Conservation (phyloP, 2,329 filamentous ascomycete species). For the Calonectria multiphialidica region DNA sequence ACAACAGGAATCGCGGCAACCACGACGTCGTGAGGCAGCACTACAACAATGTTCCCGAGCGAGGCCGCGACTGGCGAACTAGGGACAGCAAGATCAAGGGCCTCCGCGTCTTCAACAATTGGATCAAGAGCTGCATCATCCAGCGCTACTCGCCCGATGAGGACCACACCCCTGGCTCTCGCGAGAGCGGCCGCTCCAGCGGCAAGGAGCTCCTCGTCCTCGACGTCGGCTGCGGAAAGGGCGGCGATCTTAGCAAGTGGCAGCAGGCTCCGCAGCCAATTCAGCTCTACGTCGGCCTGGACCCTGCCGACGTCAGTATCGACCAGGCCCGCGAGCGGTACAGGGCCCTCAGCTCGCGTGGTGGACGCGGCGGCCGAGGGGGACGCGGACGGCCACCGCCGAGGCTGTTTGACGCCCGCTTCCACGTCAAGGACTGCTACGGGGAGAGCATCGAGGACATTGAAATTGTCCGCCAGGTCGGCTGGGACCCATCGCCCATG, state of each 20-base stretch:
- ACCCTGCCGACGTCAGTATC: constrained; percentile 93
- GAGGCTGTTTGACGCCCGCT: constrained; percentile 85
- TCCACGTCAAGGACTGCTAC: constrained; percentile 93
- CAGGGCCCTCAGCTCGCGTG: constrained; percentile 74
- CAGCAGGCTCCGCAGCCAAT: constrained; percentile 91
- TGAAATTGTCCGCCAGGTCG: constrained; percentile 85
- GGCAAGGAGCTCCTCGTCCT: constrained; percentile 81
- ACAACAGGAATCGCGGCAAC: constrained; percentile 63
- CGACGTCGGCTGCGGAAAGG: constrained; percentile 97
- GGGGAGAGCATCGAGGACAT: constrained; percentile 86
- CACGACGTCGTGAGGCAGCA: constrained; percentile 92
- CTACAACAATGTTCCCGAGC: constrained; percentile 95
- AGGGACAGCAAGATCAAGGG: constrained; percentile 97
- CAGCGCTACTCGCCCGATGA: constrained; percentile 93
- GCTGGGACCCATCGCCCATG: constrained; percentile 84
- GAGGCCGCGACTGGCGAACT: constrained; percentile 93
- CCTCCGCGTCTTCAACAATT: constrained; percentile 95
- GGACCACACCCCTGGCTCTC: constrained; percentile 73
- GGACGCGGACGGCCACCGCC: constrained; percentile 61
- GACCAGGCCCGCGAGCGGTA: constrained; percentile 91
- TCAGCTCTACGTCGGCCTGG: constrained; percentile 93
- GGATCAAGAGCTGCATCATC: constrained; percentile 97
- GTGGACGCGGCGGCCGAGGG: constrained; percentile 66
- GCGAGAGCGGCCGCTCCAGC: constrained; percentile 63
- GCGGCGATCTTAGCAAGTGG: constrained; percentile 96